Evolutionary conservation across 208 protist species (phyloP).

Genomic region (Crithidia brevicula): DNA sequence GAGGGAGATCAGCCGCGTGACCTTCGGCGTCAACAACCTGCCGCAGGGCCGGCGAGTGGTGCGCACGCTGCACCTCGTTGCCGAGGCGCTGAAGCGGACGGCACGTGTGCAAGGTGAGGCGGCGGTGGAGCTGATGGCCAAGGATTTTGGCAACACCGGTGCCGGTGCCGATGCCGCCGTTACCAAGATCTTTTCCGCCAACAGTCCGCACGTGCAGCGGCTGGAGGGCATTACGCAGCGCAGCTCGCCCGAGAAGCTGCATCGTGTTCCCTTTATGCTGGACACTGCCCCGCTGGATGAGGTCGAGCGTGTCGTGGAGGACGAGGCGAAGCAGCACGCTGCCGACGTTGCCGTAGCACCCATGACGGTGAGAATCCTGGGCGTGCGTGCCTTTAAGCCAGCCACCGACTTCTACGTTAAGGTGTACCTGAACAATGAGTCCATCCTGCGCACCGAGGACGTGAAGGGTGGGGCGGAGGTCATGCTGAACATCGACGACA

Average conservation of each 20-base stretch:
- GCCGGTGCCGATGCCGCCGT: conserved; percentile 5
- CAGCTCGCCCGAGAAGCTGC: conserved; percentile 55
- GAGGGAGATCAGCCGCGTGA: conserved; percentile 60
- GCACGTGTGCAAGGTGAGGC: conserved; percentile 51
- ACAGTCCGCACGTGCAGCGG: conserved; percentile 18
- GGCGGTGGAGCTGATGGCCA: conserved; percentile 52
- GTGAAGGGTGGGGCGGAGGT: conserved; percentile 34
- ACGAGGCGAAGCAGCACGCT: conserved; percentile 28
- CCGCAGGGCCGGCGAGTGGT: conserved; percentile 23
- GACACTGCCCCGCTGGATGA: conserved; percentile 40
- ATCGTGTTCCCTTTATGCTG: conserved; percentile 70
- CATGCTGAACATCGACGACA: conserved; percentile 56
- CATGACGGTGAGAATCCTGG: conserved; percentile 73
- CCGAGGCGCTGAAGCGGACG: conserved; percentile 45
- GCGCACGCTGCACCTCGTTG: conserved; percentile 52
- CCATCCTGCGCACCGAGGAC: conserved; percentile 61
- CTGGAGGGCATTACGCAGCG: conserved; percentile 44
- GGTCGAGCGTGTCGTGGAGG: conserved; percentile 47
- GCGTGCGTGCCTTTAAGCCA: conserved; percentile 52
- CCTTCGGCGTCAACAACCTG: conserved; percentile 49
- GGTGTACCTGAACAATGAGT: conserved; percentile 55
- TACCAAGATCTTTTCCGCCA: conserved; percentile 14
- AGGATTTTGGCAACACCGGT: conserved; percentile 50
- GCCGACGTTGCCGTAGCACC: conserved; percentile 46
- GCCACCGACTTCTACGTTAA: conserved; percentile 68